Percentiles rank a stretch among this genome's conserved stretches.
These are phyloP conservation scores for Ogataea methanolica DNA, from an alignment of 805 yeast species.

Conservation along the genomic window DNA sequence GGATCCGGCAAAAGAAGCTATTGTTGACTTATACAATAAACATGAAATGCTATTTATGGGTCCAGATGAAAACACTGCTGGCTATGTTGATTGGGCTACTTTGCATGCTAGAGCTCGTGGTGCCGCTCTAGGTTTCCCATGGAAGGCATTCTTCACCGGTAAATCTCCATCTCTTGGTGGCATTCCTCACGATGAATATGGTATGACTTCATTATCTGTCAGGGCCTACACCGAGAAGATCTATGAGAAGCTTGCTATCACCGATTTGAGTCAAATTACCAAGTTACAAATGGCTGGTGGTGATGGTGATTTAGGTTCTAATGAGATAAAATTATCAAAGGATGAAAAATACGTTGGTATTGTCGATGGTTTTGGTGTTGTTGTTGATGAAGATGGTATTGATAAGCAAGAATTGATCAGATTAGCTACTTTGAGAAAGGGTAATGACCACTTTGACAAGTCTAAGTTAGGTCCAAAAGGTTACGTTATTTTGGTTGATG, in stretches of 20 bases:
- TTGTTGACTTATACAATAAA: conserved; percentile 78
- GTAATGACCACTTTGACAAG: conserved; percentile 65
- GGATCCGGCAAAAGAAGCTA: conserved; percentile 67
- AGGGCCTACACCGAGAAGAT: conserved; percentile 86
- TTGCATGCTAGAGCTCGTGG: conserved; percentile 87
- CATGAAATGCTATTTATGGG: conserved; percentile 95
- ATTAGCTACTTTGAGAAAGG: conserved; percentile 73
- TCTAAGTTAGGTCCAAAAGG: conserved; percentile 69
- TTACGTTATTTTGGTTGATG: conserved; percentile 81
- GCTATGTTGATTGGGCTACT: conserved; percentile 96
- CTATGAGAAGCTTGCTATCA: conserved; percentile 68
- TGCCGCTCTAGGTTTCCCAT: conserved; percentile 70
- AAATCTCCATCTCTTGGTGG: conserved; percentile 91
- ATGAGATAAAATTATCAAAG: conserved; percentile 83
- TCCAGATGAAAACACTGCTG: conserved; percentile 99
- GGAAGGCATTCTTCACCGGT: conserved; percentile 98
- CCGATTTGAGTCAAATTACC: conserved; percentile 49
- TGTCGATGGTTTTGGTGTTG: conserved; percentile 94
- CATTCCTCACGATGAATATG: conserved; percentile 96
- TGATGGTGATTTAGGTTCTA: conserved; percentile 96
- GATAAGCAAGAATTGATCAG: conserved; percentile 73
- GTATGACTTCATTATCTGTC: conserved; percentile 95
- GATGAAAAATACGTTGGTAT: conserved; percentile 82
- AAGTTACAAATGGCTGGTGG: conserved; percentile 99
- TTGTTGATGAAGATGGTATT: conserved; percentile 87